Conservation (phyloP, 345 rosid genomes). For the Acer campestre region DNA sequence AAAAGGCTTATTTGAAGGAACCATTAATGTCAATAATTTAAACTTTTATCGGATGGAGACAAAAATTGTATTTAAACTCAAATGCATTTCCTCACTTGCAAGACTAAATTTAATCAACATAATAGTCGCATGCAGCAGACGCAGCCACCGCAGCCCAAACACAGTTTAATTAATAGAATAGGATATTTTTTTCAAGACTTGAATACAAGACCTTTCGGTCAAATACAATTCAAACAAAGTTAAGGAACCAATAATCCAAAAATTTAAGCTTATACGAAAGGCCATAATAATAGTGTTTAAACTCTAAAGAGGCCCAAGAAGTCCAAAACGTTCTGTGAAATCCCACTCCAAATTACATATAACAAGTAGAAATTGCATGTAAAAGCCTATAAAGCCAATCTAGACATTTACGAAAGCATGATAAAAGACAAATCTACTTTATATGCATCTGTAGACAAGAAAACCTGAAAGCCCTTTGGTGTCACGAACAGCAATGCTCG, state of each 20-base stretch:
- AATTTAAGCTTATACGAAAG: not conserved
- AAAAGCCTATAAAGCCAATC: not conserved
- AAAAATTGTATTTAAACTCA: not conserved
- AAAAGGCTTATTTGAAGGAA: not conserved
- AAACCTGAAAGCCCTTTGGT: conserved; percentile 96
- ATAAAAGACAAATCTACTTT: not conserved
- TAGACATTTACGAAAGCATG: conserved; percentile 3
- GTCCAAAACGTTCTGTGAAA: not conserved
- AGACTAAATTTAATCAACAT: too few species aligned
- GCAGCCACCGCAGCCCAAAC: too few species aligned
- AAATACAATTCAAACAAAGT: not conserved
- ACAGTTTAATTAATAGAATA: too few species aligned
- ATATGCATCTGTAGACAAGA: conserved; percentile 8
- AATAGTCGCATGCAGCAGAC: too few species aligned
- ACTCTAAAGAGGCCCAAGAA: not conserved
- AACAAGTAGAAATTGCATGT: not conserved
- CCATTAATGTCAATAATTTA: not conserved
- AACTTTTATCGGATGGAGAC: not conserved
- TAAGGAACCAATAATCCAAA: not conserved
- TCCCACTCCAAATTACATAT: not conserved
- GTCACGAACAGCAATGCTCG: conserved; percentile 71
- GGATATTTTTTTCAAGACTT: too few species aligned
- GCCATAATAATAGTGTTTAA: not conserved
- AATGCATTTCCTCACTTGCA: not conserved
- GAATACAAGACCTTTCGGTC: too few species aligned